Base-by-base conservation (phyloP, 2,329 filamentous ascomycete genomes). In the Aspergillus tanneri region DNA sequence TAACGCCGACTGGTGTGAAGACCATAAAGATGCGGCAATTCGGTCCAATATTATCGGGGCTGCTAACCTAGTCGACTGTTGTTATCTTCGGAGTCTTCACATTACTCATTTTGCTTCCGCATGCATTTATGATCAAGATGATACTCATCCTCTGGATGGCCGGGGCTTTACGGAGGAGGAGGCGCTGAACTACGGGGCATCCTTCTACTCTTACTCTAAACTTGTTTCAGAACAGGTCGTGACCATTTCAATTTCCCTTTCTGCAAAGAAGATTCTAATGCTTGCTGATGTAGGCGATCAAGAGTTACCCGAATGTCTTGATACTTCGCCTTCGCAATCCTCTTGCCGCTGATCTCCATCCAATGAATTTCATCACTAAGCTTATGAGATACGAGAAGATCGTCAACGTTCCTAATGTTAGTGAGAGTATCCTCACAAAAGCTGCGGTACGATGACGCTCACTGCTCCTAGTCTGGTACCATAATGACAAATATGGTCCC, bases 1-100 rank as follows among this genome's bases (percentile, higher is more conserved):
- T 8, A 47, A 47, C 28, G 37, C 28, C 11, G 28, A 47, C 30
- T 47, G 45, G 45, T 47, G 45, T 24, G 45, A 47, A 12, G 10
- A 10, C 3, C 45, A 47, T 28, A 42, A 43, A 12, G 16, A 27
- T 8, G 28, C 42, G 19, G 42, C 38, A 4, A 25, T 37, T 22
- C 38, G 45, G 7, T 47, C 45, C 45, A 47, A 47, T 23, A 42
- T 47, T 12, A 19, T 47, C 6, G 45, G 38, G 7, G 38, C 30
- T 9, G 11, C 16, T 8, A 47, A 42, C 16, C 9, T 47, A 28
- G 45, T 16, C 10, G 45, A 47, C 38, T 35, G 21, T 18, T 42
- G 37, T 21, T 40, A 32, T 16, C 21, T 21, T 8, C 9, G 14
- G 7, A 30, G 30, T 14, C 21, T 47, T 2, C 38, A 47, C 23